Percentiles rank a stretch among this genome's conserved stretches.
These are phyloP conservation scores for Calycina herbarum DNA, from an alignment of 2,329 filamentous ascomycete genomes.

Conservation along the genomic window DNA sequence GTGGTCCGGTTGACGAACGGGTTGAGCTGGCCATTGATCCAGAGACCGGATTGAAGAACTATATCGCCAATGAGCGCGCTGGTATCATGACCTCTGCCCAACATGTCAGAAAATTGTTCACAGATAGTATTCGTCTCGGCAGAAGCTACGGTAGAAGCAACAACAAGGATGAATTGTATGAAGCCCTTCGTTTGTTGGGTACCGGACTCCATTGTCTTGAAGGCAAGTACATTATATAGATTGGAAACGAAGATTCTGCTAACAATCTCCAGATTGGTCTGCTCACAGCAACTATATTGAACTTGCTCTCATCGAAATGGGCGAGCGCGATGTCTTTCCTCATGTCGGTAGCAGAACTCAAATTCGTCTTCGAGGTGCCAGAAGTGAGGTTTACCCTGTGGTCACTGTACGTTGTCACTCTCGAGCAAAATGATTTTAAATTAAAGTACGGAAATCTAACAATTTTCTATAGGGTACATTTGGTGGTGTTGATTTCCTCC, in stretches of 20 bases:
- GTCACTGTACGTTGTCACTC: conserved; percentile 61
- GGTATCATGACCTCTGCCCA: conserved; percentile 80
- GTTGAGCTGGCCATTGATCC: conserved; percentile 78
- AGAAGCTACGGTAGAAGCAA: conserved; percentile 67
- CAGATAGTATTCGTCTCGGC: conserved; percentile 74
- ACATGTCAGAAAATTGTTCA: conserved; percentile 73
- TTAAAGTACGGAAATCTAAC: neutral
- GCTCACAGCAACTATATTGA: conserved; percentile 94
- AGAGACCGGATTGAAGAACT: conserved; percentile 81
- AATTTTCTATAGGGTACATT: conserved; percentile 57
- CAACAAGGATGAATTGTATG: conserved; percentile 77
- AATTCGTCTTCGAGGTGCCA: conserved; percentile 67
- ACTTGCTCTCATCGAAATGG: conserved; percentile 82
- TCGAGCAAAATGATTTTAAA: neutral
- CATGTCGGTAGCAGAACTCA: conserved; percentile 78
- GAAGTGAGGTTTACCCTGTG: conserved; percentile 70
- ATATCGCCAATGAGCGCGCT: conserved; percentile 81
- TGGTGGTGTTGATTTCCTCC: conserved; percentile 90
- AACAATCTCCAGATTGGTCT: conserved; percentile 63
- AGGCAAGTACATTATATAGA: conserved; percentile 28
- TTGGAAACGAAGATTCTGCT: conserved; percentile 30
- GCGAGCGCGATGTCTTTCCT: conserved; percentile 78
- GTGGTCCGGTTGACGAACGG: conserved; percentile 76
- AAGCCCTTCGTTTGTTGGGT: conserved; percentile 81
- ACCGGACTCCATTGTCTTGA: conserved; percentile 89